Conservation (phyloP, 257 asterid species). For the Parsonsia alboflavescens region DNA sequence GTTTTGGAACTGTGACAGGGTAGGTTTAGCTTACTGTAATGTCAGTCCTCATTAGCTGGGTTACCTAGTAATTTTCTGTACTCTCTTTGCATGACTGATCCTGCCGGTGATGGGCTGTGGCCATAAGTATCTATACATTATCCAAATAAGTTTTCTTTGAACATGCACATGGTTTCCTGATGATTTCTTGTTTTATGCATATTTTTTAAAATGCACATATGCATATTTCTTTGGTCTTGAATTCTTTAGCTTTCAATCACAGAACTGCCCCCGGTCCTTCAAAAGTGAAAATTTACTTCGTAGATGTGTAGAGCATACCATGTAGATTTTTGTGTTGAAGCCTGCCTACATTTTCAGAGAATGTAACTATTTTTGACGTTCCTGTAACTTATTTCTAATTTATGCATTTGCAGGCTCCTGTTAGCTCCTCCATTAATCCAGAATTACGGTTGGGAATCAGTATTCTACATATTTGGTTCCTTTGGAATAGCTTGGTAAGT, state of each 20-base stretch:
- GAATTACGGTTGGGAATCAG: constrained; percentile 89
- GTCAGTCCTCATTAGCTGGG: constrained; percentile 1
- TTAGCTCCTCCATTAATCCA: constrained; percentile 88
- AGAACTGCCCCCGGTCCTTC: not conserved
- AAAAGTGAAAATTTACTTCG: not conserved
- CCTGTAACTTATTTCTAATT: constrained; percentile 14
- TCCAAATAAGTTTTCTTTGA: not conserved
- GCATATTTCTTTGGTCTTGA: not conserved
- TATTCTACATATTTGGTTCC: constrained; percentile 74
- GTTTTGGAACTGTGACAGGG: constrained; percentile 97
- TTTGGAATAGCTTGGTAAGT: constrained; percentile 91
- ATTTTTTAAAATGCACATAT: not conserved
- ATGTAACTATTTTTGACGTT: not conserved
- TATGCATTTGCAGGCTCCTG: constrained; percentile 64
- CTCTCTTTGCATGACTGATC: not conserved
- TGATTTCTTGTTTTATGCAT: not conserved
- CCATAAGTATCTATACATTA: not conserved
- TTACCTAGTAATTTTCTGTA: not conserved
- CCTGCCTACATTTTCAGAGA: not conserved
- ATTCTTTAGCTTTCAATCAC: not conserved
- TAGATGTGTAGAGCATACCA: not conserved
- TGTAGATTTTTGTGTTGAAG: not conserved
- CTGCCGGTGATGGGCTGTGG: not conserved
- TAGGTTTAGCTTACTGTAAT: constrained; percentile 24
- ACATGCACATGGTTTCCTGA: not conserved